These are phyloP conservation scores for Scheffersomyces parashehatae DNA, from an alignment of 1,139 yeast genomes.

Conservation along the genomic window DNA sequence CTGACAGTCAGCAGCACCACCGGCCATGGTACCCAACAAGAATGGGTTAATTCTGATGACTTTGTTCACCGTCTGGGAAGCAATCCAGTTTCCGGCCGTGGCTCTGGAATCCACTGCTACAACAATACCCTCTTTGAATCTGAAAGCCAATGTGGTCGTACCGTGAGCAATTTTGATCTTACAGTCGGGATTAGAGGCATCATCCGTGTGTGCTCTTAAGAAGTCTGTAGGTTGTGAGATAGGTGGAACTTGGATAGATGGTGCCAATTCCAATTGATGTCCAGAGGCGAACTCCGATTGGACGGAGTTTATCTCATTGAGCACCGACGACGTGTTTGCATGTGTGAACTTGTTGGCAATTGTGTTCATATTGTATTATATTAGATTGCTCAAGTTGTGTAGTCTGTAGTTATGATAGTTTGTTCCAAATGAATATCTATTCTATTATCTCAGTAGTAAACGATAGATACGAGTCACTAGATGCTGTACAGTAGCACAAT, in stretches of 20 bases:
- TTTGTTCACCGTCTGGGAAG: conserved; percentile 96
- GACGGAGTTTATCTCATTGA: conserved; percentile 32
- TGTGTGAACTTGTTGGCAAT: conserved; percentile 43
- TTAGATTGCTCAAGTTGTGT: neutral
- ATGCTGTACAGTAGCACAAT: too few species aligned
- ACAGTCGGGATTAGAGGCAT: conserved; percentile 87
- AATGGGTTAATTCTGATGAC: conserved; percentile 96
- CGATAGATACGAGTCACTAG: too few species aligned
- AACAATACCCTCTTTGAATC: conserved; percentile 93
- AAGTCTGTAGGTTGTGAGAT: conserved; percentile 92
- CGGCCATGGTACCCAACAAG: conserved; percentile 97
- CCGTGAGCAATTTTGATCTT: conserved; percentile 97
- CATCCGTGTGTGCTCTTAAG: conserved; percentile 96
- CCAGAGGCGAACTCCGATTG: conserved; percentile 21
- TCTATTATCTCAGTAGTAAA: too few species aligned
- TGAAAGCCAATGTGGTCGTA: conserved; percentile 94
- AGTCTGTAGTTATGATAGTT: neutral
- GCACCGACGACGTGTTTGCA: conserved; percentile 27
- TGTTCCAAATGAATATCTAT: too few species aligned
- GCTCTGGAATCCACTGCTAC: conserved; percentile 99
- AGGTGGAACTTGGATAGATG: conserved; percentile 75
- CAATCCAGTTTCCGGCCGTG: conserved; percentile 98
- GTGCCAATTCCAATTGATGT: conserved; percentile 51
- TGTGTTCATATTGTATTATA: conserved; percentile 33
- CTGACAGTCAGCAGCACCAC: conserved; percentile 99